Evolutionary conservation across 495 filamentous ascomycete genomes (phyloP), one percentile per base, ranked within the genome.

Genomic region (Annulohypoxylon stygium): DNA sequence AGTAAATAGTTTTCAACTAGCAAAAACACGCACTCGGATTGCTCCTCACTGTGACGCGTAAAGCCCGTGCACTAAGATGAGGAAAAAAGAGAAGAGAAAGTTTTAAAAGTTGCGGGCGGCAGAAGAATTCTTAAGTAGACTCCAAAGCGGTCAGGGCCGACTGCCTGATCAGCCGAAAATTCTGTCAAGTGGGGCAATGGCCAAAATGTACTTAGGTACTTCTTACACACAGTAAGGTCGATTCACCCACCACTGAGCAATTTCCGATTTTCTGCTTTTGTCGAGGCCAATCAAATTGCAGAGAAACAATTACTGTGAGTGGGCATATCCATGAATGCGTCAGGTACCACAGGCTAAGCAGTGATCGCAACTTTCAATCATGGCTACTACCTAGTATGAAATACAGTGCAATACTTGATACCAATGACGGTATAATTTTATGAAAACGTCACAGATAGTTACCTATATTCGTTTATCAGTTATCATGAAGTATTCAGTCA

Each of bases 1-100:
- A 82, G 77, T 77, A 75, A 80, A 82, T 85, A 86, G 84, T 86
- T 86, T 86, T 86, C 83, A 85, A 86, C 84, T 86, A 86, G 84
- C 84, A 86, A 86, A 83, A 85, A 85, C 81, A 80, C 81, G 79
- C 82, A 79, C 84, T 86, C 84, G 82, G 84, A 86, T 82, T 81
- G 81, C 82, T 86, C 84, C 81, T 86, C 84, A 86, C 81, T 82
- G 83, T 78, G 83, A 84, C 79, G 79, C 81, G 80, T 85, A 83
- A 81, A 80, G 83, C 83, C 83, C 83, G 78, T 86, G 83, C 83
- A 83, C 80, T 83, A 76, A 81, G 82, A 84, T 82, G 76, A 39
- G 61, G 82, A 76, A 70, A 55, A 61, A 78, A 82, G 74, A 61
- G 61, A 61, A 65, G 69, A 25, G 57, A 76, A 69, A 69, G 26